A percentile compares a stretch with the other conserved stretches of the same genome.
phyloP scores from a whole-genome alignment of 345 rosid genomes.

The Theobroma cacao region DNA sequence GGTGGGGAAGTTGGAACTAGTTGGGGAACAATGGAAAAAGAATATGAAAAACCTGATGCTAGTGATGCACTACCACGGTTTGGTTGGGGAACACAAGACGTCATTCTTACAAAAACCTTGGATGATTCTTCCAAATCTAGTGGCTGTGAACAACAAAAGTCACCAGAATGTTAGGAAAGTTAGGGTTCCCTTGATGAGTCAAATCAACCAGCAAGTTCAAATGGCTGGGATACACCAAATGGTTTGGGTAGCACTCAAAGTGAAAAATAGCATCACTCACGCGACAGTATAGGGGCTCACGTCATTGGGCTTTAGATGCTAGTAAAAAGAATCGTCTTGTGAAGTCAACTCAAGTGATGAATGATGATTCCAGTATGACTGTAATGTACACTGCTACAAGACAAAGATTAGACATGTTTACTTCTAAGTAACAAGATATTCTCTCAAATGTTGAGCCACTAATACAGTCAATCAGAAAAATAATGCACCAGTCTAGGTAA shows the following conservation, averaged over 20 bases:
- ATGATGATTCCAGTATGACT: too few species aligned
- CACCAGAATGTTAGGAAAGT: slow-evolving; percentile 20
- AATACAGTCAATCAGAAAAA: slow-evolving; percentile 50
- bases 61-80: slow-evolving; percentile 11
- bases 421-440: slow-evolving; percentile 76
- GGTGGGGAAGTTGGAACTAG: neutral
- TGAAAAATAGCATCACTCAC: slow-evolving; percentile 23
- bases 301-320: slow-evolving; percentile 41
- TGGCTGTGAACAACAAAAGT: too few species aligned
- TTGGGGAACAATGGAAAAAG: neutral
- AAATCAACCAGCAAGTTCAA: too few species aligned
- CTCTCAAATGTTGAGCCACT: slow-evolving; percentile 59
- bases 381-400: too few species aligned
- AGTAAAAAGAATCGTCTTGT: slow-evolving; percentile 47
- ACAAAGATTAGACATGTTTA: too few species aligned
- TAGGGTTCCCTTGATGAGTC: slow-evolving; percentile 41
- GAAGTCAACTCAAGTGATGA: slow-evolving; percentile 33
- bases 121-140: too few species aligned
- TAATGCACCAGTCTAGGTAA: too few species aligned
- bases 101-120: neutral
- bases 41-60: slow-evolving; percentile 12
- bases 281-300: slow-evolving; percentile 39
- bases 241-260: too few species aligned
- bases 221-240: too few species aligned
- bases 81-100: slow-evolving; percentile 9